A percentile compares a stretch with the other conserved stretches of the same genome.
phyloP scores from a whole-genome alignment of 2,329 filamentous ascomycete species.

The Scedosporium aurantiacum region DNA sequence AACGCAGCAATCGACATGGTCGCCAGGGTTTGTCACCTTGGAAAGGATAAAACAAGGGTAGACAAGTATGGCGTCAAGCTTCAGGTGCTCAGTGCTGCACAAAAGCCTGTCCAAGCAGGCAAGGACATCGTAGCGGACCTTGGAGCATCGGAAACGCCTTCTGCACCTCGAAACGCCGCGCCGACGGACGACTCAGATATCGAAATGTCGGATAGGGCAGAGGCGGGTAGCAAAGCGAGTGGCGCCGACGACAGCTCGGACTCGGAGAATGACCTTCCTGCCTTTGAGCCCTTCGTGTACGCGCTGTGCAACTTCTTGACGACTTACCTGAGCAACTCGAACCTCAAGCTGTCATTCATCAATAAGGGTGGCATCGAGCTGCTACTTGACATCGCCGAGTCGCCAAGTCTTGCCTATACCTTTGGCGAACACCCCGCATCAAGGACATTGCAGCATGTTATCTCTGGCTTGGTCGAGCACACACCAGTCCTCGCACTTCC shows the following conservation, averaged over 20 bases:
- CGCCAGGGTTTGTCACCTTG: constrained; percentile 65
- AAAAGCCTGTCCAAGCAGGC: constrained; percentile 40
- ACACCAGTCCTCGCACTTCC: constrained; percentile 74
- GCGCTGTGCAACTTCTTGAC: constrained; percentile 66
- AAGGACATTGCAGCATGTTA: constrained; percentile 59
- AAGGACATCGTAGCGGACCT: constrained; percentile 22
- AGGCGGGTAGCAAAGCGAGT: constrained; percentile 5
- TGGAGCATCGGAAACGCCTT: constrained; percentile 11
- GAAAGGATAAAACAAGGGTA: constrained; percentile 55
- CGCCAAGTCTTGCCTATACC: constrained; percentile 63
- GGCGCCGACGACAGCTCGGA: constrained; percentile 14
- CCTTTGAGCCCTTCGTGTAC: constrained; percentile 31
- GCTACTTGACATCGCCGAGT: constrained; percentile 71
- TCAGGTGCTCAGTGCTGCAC: constrained; percentile 48
- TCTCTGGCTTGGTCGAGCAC: constrained; percentile 68
- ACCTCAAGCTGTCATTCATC: constrained; percentile 63
- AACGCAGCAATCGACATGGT: constrained; percentile 85
- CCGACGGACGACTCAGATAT: constrained; percentile 33
- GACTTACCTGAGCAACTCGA: constrained; percentile 62
- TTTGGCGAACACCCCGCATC: constrained; percentile 52
- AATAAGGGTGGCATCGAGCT: constrained; percentile 71
- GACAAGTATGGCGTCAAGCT: constrained; percentile 71
- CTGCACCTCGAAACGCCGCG: background rate
- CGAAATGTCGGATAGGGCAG: constrained; percentile 49
- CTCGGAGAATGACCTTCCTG: constrained; percentile 4